These are phyloP conservation scores for Annulohypoxylon truncatum DNA, from an alignment of 2,329 filamentous ascomycete genomes.

Conservation along the genomic window DNA sequence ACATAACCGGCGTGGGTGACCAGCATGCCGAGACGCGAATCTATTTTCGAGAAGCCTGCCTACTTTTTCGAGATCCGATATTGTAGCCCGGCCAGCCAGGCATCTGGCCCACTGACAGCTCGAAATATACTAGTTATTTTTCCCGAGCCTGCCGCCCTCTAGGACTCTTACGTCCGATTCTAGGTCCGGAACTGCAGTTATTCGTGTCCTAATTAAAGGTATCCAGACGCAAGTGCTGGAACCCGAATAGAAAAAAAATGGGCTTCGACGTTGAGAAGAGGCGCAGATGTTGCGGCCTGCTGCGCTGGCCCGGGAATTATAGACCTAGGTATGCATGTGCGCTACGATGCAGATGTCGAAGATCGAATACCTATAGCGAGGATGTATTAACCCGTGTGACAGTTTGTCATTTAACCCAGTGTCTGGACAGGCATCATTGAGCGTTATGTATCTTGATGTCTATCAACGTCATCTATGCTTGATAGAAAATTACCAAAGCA, in stretches of 20 bases:
- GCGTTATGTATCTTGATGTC: not conserved
- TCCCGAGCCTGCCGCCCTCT: not conserved
- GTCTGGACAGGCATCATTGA: not conserved
- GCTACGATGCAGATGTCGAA: not conserved
- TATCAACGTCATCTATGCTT: not conserved
- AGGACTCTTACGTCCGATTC: not conserved
- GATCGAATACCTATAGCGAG: not conserved
- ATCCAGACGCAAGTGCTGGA: not conserved
- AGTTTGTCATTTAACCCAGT: not conserved
- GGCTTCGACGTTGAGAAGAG: not conserved
- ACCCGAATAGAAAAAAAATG: not conserved
- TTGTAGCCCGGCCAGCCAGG: not conserved
- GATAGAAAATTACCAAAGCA: not conserved
- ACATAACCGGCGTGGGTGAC: slow-evolving; percentile 16
- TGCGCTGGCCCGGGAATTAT: not conserved
- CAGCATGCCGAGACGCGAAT: slow-evolving; percentile 3
- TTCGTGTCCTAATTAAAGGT: slow-evolving; percentile 3
- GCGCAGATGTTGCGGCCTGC: not conserved
- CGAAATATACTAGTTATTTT: not conserved
- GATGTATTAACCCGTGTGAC: not conserved
- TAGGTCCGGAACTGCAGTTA: not conserved
- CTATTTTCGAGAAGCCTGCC: slow-evolving; percentile 5
- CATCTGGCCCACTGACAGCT: not conserved
- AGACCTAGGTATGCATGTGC: not conserved
- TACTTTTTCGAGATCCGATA: not conserved